A percentile compares a stretch with the other conserved stretches of the same genome.
These are phyloP conservation scores for Fragilariopsis cylindrus DNA, from an alignment of 108 stramenopile species.

Conservation along the genomic window DNA sequence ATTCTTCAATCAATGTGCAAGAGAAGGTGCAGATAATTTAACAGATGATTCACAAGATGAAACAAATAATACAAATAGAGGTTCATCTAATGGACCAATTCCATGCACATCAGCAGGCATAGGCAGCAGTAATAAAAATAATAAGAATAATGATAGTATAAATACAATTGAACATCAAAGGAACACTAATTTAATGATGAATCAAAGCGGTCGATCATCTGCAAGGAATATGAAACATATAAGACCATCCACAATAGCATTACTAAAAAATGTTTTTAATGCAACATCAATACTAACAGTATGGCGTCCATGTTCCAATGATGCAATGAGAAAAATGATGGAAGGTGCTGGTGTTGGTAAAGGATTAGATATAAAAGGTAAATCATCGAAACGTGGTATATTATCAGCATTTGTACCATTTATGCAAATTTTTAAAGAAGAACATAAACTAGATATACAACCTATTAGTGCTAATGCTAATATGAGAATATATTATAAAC, in stretches of 20 bases:
- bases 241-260: constrained; percentile 59
- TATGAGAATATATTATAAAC: constrained; percentile 59
- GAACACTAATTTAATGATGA: constrained; percentile 4
- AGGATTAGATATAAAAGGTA: constrained; percentile 78
- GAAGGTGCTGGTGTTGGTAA: constrained; percentile 64
- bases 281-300: constrained; percentile 60
- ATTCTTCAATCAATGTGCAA: constrained; percentile 62
- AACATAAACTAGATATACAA: constrained; percentile 55
- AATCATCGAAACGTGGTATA: constrained; percentile 61
- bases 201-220: constrained; percentile 26
- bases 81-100: neutral
- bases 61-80: neutral
- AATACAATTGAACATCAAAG: constrained; percentile 39
- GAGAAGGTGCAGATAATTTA: constrained; percentile 49
- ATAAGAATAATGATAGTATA: constrained; percentile 23
- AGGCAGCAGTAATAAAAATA: constrained; percentile 35
- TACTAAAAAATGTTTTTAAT: constrained; percentile 42
- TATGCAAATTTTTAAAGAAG: constrained; percentile 57
- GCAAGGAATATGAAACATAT: constrained; percentile 56
- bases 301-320: constrained; percentile 67
- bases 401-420: constrained; percentile 67
- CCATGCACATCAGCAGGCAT: neutral
- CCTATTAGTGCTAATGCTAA: constrained; percentile 37
- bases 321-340: constrained; percentile 80
- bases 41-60: constrained; percentile 34